Evolutionary conservation across 2,329 filamentous ascomycete species (phyloP), one percentile per base, ranked within the genome.

Genomic region (Colletotrichum sidae): DNA sequence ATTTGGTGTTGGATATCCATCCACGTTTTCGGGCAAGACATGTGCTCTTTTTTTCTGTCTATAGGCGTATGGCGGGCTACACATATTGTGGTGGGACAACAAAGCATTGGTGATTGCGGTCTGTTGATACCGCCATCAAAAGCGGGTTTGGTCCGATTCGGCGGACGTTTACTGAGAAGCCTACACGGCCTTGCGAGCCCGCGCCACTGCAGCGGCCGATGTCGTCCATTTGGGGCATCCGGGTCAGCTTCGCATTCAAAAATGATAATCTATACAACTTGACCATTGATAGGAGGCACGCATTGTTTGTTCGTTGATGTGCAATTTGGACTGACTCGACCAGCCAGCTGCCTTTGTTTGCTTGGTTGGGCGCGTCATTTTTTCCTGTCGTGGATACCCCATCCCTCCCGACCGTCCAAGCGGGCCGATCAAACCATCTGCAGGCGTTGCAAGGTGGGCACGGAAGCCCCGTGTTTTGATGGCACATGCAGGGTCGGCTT

Each of bases 1-100:
- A 62, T 56, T 60, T 34, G 58, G 58, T 62, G 58, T 49, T 62
- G 62, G 58, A 62, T 38, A 62, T 65, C 33, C 62, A 46, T 54
- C 49, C 57, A 55, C 51, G 13, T 50, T 52, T 62, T 34, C 38
- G 15, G 41, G 58, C 52, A 62, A 62, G 41, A 55, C 58, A 62
- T 45, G n/a, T 61, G 38, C 34, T 47, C 13, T 34, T 17, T 42
- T 55, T 38, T 38, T 15, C 8, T 51, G 10, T 56, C 47, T 51
- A 52, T 56, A 61, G 62, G 62, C 52, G 62, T 65, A 62, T 37
- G 58, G 62, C 41, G 37, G 52, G 58, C 52, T 55, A 55, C 11
- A 56, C n/a, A 62, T 3, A 13, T 58, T 9, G 51, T 53, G 17
- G 49, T 60, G 53, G 55, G 46, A n/a, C 37, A 25, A 58, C 55